Conservation (phyloP, 805 yeast species). For the Yamadazyma akitaensis region DNA sequence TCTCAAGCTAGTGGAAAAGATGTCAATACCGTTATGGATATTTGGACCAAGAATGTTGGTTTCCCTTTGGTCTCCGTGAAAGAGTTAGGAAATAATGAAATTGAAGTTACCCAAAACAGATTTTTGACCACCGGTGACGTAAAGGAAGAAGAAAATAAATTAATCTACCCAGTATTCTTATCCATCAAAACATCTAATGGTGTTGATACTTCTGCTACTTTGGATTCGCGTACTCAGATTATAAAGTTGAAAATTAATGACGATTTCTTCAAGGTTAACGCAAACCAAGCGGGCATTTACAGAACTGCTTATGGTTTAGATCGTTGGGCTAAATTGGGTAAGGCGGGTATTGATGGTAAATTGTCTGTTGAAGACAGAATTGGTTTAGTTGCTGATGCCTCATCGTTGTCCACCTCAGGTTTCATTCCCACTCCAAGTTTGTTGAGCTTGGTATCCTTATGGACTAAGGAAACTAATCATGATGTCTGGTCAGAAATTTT, state of each 20-base stretch:
- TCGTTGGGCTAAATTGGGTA: conserved; percentile 67
- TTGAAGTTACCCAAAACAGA: conserved; percentile 66
- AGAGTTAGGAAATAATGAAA: conserved; percentile 47
- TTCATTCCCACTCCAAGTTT: conserved; percentile 59
- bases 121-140: conserved; percentile 77
- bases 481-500: conserved; percentile 68
- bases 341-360: conserved; percentile 53
- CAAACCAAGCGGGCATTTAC: conserved; percentile 71
- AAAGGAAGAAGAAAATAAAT: conserved; percentile 66
- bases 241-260: conserved; percentile 37
- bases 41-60: conserved; percentile 79
- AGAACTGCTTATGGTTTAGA: conserved; percentile 63
- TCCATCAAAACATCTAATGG: conserved; percentile 60
- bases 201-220: conserved; percentile 54
- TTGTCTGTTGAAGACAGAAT: conserved; percentile 75
- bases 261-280: conserved; percentile 67
- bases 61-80: conserved; percentile 69
- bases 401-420: conserved; percentile 68
- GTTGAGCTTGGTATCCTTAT: conserved; percentile 54
- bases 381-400: conserved; percentile 79
- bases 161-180: conserved; percentile 67
- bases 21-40: conserved; percentile 69
- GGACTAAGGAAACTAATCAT: conserved; percentile 58
- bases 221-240: conserved; percentile 42
- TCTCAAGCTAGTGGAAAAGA: conserved; percentile 69